These are phyloP conservation scores for Neurospora sp. DNA, from an alignment of 495 filamentous ascomycete species.

Conservation along the genomic window DNA sequence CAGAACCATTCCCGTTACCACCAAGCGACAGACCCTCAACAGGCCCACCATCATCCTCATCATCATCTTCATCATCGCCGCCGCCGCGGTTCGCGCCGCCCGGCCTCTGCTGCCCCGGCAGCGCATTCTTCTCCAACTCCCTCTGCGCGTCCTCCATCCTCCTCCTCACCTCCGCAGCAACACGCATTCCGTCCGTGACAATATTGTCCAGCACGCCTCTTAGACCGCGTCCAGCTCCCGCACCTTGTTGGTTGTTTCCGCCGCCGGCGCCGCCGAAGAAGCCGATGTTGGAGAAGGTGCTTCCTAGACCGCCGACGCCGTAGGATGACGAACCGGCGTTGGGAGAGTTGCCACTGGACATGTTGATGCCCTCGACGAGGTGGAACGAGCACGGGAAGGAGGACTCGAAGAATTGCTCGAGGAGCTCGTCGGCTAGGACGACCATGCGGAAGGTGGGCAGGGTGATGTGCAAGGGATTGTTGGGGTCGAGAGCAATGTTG, in stretches of 20 bases:
- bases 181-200: conserved; percentile 90
- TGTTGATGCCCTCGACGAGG: conserved; percentile 35
- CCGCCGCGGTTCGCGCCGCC: conserved; percentile 33
- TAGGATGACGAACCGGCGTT: conserved; percentile 41
- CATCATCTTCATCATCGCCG: conserved; percentile 71
- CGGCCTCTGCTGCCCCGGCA: conserved; percentile 35
- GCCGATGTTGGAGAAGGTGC: conserved; percentile 66
- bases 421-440: conserved; percentile 85
- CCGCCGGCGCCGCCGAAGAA: conserved; percentile 26
- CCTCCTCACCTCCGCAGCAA: conserved; percentile 80
- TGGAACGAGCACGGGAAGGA: conserved; percentile 58
- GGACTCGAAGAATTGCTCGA: conserved; percentile 93
- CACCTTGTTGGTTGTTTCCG: conserved; percentile 37
- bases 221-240: conserved; percentile 64
- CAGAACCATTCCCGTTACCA: conserved; percentile 2
- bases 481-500: conserved; percentile 84
- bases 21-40: conserved; percentile 5
- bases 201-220: conserved; percentile 93
- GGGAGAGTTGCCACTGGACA: conserved; percentile 12
- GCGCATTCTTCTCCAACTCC: conserved; percentile 70
- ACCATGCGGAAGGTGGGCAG: conserved; percentile 99
- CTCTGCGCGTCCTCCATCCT: conserved; percentile 88
- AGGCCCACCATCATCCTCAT: conserved; percentile 36
- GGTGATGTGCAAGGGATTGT: conserved; percentile 88
- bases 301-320: conserved; percentile 45